Base-by-base conservation (phyloP, 2,329 filamentous ascomycete genomes). In the Nemania sp. region DNA sequence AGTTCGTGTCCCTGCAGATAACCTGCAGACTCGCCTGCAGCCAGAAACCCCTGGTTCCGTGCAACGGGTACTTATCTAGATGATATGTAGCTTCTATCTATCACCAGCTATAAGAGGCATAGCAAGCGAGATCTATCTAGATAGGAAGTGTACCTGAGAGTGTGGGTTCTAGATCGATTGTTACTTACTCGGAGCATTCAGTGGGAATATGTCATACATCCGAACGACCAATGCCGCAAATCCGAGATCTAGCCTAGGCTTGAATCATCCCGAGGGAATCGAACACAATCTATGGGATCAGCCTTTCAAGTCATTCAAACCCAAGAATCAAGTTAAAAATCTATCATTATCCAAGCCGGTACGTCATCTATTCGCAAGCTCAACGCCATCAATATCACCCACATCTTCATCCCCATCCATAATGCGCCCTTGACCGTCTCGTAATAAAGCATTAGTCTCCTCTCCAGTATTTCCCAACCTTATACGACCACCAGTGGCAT, bases 401-500 rank as follows among this genome's bases (percentile, higher is more conserved):
- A 81, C 73, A 51, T 85, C 84, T 72, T 87, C 84, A 45, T 85
- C 82, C 11, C 85, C 81, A 66, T 88, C 85, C 77, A 87, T 76
- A 56, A 87, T 86, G 57, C 78, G 77, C 32, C 69, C 76, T 41
- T 72, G 61, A 11, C 70, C 58, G 26, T 66, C 75, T 67, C 58
- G 77, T 70, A 70, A 68, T 27, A 74, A 20, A 1, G 62, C 64
- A 45, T 53, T 52, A 18, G 68, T 71, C 66, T 81, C 80, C 24
- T 82, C 82, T n/a, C 58, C 45, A 0, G 64, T 62, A 2, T 51
- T 55, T 13, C 67, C 82, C 13, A 92, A 79, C 65, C 82, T 82
- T 69, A 92, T 86, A 69, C 86, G 82, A 0, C 90, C 90, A 0
- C 88, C 83, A 0, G 86, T 87, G 5, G 82, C 80, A 49, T 79